Evolutionary conservation across 2,329 filamentous ascomycete genomes (phyloP).

Genomic region (Aspergillus puulaauensis): DNA sequence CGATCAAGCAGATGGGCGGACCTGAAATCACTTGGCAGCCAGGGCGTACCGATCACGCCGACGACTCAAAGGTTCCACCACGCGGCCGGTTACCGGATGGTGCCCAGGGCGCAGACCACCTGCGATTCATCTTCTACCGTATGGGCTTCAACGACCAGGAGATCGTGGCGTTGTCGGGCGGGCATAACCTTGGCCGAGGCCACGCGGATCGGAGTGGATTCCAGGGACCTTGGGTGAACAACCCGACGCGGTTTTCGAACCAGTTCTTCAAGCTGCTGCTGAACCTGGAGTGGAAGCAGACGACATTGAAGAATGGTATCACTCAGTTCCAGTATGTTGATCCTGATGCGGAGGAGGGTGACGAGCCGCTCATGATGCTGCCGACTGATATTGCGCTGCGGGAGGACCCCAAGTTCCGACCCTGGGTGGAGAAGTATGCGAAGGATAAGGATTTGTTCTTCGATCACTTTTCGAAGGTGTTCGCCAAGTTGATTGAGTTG

Average conservation of each 20-base stretch:
- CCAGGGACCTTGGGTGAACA: constrained; percentile 59
- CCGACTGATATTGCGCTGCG: constrained; percentile 63
- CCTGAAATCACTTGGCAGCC: constrained; percentile 57
- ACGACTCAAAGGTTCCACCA: constrained; percentile 59
- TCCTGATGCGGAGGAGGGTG: constrained; percentile 50
- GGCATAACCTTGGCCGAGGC: constrained; percentile 58
- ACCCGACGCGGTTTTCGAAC: constrained; percentile 60
- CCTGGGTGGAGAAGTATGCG: constrained; percentile 60
- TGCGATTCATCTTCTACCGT: constrained; percentile 57
- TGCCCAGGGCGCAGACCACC: constrained; percentile 54
- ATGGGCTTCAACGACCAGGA: constrained; percentile 63
- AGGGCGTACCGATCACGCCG: constrained; percentile 62
- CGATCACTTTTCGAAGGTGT: constrained; percentile 58
- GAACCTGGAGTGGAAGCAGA: constrained; percentile 55
- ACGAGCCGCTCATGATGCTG: constrained; percentile 65
- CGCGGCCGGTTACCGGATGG: constrained; percentile 58
- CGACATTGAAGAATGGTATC: constrained; percentile 53
- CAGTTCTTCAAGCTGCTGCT: constrained; percentile 57
- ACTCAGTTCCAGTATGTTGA: constrained; percentile 61
- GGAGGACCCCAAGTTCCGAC: constrained; percentile 53
- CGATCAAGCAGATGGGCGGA: constrained; percentile 61
- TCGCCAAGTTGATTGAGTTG: constrained; percentile 61
- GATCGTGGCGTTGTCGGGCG: constrained; percentile 57
- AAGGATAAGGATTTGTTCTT: constrained; percentile 64
- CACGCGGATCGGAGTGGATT: constrained; percentile 58